Evolutionary conservation across 2,329 filamentous ascomycete species (phyloP).

Genomic region (Ceratocystis cubensis): DNA sequence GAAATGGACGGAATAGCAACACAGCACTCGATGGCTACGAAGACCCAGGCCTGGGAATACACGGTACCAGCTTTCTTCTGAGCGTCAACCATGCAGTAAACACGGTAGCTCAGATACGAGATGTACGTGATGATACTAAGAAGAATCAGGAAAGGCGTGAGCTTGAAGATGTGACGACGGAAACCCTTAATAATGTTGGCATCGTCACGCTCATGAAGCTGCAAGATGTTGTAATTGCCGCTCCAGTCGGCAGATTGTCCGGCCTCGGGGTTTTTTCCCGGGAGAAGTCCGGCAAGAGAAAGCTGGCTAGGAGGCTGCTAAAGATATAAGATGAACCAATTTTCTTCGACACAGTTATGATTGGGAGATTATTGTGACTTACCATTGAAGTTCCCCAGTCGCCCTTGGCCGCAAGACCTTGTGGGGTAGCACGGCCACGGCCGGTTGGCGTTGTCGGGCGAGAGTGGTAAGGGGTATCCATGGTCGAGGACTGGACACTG

Average conservation of each 20-base stretch:
- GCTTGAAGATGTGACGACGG: slow-evolving; percentile 31
- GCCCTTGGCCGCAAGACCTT: slow-evolving; percentile 23
- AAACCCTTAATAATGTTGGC: slow-evolving; percentile 35
- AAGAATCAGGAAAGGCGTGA: slow-evolving; percentile 32
- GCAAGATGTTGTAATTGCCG: slow-evolving; percentile 26
- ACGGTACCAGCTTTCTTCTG: slow-evolving; percentile 32
- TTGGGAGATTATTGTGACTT: slow-evolving; percentile 3
- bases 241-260: slow-evolving; percentile 18
- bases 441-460: slow-evolving; percentile 27
- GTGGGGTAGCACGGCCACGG: slow-evolving; percentile 25
- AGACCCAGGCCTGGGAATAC: slow-evolving; percentile 44
- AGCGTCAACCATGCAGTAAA: slow-evolving; percentile 40
- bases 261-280: slow-evolving; percentile 25
- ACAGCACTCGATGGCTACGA: slow-evolving; percentile 43
- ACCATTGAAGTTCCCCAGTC: slow-evolving; percentile 25
- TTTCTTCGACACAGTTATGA: not conserved
- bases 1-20: slow-evolving; percentile 42
- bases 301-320: slow-evolving; percentile 33
- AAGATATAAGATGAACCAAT: slow-evolving; percentile 8
- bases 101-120: slow-evolving; percentile 38
- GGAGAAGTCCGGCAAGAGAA: slow-evolving; percentile 32
- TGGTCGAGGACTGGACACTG: slow-evolving; percentile 20
- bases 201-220: slow-evolving; percentile 34
- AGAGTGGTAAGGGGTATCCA: slow-evolving; percentile 23
- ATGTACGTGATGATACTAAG: slow-evolving; percentile 34